These are phyloP conservation scores for Pythium rhizo-oryzae DNA, from an alignment of 352 stramenopile genomes.

Conservation along the genomic window DNA sequence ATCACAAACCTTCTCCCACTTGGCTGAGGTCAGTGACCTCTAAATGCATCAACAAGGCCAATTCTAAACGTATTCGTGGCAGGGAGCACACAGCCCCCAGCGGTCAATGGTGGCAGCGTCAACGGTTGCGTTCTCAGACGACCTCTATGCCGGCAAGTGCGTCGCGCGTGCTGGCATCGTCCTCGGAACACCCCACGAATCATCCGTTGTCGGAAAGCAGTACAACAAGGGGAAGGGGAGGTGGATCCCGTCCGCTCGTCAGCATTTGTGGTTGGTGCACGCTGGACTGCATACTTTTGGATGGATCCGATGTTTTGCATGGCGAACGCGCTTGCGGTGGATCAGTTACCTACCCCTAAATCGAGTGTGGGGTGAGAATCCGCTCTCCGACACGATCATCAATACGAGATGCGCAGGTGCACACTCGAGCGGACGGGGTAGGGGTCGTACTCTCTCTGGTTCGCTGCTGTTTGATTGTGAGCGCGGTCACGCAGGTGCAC, in stretches of 20 bases:
- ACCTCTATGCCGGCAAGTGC: conserved; percentile 1
- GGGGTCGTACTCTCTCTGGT: conserved; percentile 3
- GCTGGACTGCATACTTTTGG: not conserved
- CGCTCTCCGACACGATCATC: not conserved
- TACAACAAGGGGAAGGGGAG: conserved; percentile 17
- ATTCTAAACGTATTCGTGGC: too few species aligned
- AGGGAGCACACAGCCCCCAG: not conserved
- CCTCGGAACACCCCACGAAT: conserved; percentile 18
- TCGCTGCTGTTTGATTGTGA: conserved; percentile 27
- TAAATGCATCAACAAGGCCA: too few species aligned
- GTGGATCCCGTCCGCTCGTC: not conserved
- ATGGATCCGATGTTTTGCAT: not conserved
- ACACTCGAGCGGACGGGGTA: conserved; percentile 11
- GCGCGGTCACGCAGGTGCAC: not conserved
- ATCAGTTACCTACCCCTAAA: not conserved
- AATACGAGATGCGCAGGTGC: not conserved
- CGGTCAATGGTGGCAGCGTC: not conserved
- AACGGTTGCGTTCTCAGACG: conserved; percentile 2
- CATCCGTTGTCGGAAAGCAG: conserved; percentile 8
- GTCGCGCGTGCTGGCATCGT: conserved; percentile 21
- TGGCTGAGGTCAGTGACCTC: too few species aligned
- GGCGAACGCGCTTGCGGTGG: not conserved
- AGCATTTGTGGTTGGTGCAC: not conserved
- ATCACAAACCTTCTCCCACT: not conserved
- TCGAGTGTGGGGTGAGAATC: not conserved